Evolutionary conservation across 2,329 filamentous ascomycete genomes (phyloP).

Genomic region (Talaromyces sp.): DNA sequence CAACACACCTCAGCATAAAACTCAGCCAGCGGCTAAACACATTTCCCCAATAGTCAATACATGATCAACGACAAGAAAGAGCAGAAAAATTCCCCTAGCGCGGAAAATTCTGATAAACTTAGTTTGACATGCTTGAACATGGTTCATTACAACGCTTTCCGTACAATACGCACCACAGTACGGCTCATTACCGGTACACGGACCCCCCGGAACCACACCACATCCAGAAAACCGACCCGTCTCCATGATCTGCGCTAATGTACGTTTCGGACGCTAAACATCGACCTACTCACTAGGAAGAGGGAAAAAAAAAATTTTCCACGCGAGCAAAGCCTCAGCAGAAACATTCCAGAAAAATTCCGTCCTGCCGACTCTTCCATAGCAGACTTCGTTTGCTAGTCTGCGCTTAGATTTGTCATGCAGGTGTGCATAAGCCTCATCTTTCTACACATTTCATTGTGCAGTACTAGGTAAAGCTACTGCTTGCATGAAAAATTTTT

Average conservation of each 20-base stretch:
- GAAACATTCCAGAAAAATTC: not conserved
- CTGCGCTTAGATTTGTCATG: not conserved
- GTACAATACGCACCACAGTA: not conserved
- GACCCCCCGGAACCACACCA: slow-evolving; percentile 6
- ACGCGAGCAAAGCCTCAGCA: not conserved
- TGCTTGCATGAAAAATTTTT: not conserved
- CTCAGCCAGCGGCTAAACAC: not conserved
- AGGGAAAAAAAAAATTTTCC: slow-evolving; percentile 8
- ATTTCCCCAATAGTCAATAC: not conserved
- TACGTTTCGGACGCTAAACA: not conserved
- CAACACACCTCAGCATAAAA: not conserved
- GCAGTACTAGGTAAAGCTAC: not conserved
- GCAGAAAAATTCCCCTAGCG: not conserved
- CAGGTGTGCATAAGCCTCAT: not conserved
- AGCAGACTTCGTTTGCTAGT: not conserved
- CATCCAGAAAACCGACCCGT: not conserved
- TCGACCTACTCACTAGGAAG: not conserved
- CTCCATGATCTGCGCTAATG: slow-evolving; percentile 14
- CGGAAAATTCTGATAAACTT: not conserved
- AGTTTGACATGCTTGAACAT: not conserved
- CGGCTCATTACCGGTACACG: not conserved
- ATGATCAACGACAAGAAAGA: not conserved
- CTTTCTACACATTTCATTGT: not conserved
- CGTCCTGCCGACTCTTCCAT: not conserved
- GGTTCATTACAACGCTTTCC: not conserved